Conservation (phyloP, 228 moss, liverwort and hornwort genomes). For the Sphagnum fallax region DNA sequence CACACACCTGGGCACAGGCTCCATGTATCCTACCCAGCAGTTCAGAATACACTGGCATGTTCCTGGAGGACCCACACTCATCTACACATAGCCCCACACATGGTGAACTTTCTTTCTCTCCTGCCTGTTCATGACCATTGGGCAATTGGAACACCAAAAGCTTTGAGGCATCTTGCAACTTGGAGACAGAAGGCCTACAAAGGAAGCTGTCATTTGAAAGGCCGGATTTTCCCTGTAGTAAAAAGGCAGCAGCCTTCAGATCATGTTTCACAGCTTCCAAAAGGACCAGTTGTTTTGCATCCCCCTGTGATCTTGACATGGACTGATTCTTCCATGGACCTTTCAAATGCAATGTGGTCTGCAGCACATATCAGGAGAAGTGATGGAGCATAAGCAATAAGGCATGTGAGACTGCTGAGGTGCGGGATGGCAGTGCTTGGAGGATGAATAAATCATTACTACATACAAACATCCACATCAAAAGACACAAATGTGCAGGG, state of each 20-base stretch:
- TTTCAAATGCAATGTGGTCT: constrained; percentile 9
- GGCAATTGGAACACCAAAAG: background rate
- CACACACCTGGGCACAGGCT: constrained; percentile 7
- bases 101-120: background rate
- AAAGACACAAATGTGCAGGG: too few species aligned
- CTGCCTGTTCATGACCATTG: background rate
- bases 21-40: constrained; percentile 6
- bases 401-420: too few species aligned
- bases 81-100: constrained; percentile 6
- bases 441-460: too few species aligned
- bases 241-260: constrained; percentile 8
- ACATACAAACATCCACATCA: too few species aligned
- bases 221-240: constrained; percentile 2
- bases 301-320: background rate
- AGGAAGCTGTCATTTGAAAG: background rate
- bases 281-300: background rate
- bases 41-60: background rate
- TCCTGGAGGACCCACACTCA: background rate
- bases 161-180: background rate
- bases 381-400: too few species aligned
- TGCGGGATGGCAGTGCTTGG: too few species aligned
- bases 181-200: background rate
- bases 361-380: background rate
- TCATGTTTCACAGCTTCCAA: constrained; percentile 7
- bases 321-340: background rate